Base-by-base conservation (phyloP, 2,329 filamentous ascomycete genomes). In the Verticillium klebahnii region DNA sequence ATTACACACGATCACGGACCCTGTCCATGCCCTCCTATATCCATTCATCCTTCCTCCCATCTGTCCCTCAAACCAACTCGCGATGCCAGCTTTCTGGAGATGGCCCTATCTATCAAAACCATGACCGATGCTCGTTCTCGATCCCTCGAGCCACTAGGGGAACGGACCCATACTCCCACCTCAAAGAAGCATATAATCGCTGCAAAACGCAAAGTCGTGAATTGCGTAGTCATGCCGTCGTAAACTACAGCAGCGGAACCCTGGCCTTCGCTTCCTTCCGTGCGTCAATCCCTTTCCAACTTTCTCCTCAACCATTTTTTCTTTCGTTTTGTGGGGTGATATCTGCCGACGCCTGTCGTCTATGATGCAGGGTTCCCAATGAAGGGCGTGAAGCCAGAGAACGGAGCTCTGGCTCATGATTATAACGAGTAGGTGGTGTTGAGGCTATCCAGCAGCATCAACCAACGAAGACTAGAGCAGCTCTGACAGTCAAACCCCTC, bases 151-250 rank as follows among this genome's bases (percentile, higher is more conserved):
- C 45, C 19, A 12, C 12, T 4, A 23, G 45, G 5, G n/a, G 17
- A 23, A 11, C 11, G 45, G n/a, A 52, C 8, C 45, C n/a, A 23
- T 19, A 12, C 45, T 19, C 45, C 39, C 32, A 6, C 29, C 29
- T 5, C 29, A 29, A 29, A 29, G 45, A 58, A 50, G 32, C 32
- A 37, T 12, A 50, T 31, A 39, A 40, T 58, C 57, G 57, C 57
- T 58, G 57, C 57, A 58, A 58, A 32, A 50, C 57, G 57, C 57
- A 45, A 58, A 58, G 57, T 58, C 57, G 57, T 58, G 37, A 34
- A 52, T 58, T 58, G 57, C 57, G 39, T 58, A n/a, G 39, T 58
- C 57, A 50, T 58, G 57, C 40, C 57, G 39, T 58, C 57, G 39
- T 58, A 58, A 58, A 52, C 19, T 52, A 25, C 45, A 52, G 45